Percentiles rank a stretch among this genome's conserved stretches.
phyloP scores from a whole-genome alignment of 148 eudicot genomes.

The Pouteria glomerata region DNA sequence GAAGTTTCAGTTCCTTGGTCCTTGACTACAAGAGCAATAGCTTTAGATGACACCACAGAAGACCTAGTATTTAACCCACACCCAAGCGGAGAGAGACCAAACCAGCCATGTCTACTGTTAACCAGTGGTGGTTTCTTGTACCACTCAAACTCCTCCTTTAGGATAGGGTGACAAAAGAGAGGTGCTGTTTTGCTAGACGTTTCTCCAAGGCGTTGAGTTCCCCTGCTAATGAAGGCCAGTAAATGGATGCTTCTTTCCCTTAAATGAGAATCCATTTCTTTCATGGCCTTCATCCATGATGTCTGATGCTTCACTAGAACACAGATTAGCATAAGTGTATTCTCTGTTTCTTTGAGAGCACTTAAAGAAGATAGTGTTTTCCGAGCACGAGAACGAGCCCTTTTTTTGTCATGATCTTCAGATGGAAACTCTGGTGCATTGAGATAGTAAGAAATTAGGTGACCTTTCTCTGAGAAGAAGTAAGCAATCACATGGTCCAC shows the following conservation, averaged over 20 bases:
- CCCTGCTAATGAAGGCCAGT: conserved; percentile 79
- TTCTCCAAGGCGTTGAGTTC: conserved; percentile 52
- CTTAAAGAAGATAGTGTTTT: conserved; percentile 48
- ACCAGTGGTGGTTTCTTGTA: conserved; percentile 50
- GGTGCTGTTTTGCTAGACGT: conserved; percentile 40
- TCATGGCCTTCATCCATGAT: conserved; percentile 71
- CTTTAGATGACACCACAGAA: conserved; percentile 33
- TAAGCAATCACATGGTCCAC: conserved; percentile 61
- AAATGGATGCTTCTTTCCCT: conserved; percentile 85
- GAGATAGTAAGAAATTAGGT: conserved; percentile 59
- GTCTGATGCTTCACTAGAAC: conserved; percentile 58
- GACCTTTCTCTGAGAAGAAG: conserved; percentile 63
- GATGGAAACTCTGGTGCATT: conserved; percentile 62
- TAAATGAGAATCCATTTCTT: conserved; percentile 63
- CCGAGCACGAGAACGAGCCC: conserved; percentile 65
- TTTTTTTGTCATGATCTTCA: conserved; percentile 61
- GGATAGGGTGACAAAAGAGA: conserved; percentile 54
- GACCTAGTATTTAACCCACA: conserved; percentile 38
- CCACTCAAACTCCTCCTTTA: conserved; percentile 69
- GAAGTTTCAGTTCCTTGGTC: conserved; percentile 30
- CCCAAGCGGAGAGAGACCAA: conserved; percentile 68
- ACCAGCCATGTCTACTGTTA: conserved; percentile 75
- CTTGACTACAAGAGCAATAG: conserved; percentile 47
- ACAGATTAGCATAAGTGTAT: conserved; percentile 66
- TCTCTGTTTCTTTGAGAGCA: conserved; percentile 69